Base-by-base conservation (phyloP, 1,139 yeast species). In the Fermentozyma sake region DNA sequence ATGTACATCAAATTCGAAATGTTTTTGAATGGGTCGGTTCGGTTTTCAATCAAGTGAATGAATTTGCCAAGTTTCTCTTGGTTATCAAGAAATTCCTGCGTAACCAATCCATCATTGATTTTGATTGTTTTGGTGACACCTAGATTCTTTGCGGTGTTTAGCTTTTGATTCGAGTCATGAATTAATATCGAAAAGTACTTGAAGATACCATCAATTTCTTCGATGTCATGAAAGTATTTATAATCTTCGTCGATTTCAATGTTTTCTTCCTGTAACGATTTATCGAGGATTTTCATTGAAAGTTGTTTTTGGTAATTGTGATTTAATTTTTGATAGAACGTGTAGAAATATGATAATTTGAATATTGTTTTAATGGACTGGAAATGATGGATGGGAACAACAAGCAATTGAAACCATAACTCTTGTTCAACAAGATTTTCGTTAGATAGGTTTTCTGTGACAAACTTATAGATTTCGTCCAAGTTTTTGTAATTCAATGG, bases 51-150 rank as follows among this genome's bases (percentile, higher is more conserved):
- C 31, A 80, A 61, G 42, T 80, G 89, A 4, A 85, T 59, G n/a
- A 84, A 52, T 42, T 79, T 80, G 22, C 91, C 77, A 9, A 89
- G 54, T 33, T 72, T 76, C 39, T 83, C 83, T 44, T 81, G 87
- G 27, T 72, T 76, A n/a, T 59, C 53, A 15, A 74, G 50, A 30
- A 64, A 62, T 6, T 64, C 71, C 19, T 54, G 56, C 1, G 64
- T 47, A 2, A 63, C 42, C 23, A 49, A 44, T 5, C 59, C 67
- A 23, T 51, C 51, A 16, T 49, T 53, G 5, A 64, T 38, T 28
- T 50, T 52, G 22, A 62, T 46, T 1, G 65, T 50, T 19, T 54
- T 53, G 2, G 56, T 52, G 1, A 66, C 41, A 1, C 72, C 72
- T 28, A 67, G 50, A 35, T 54, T 51, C 32, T 61, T 61, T 23